Evolutionary conservation across 768 basidiomycete species (phyloP).

Genomic region (Suillus fuscotomentosus): DNA sequence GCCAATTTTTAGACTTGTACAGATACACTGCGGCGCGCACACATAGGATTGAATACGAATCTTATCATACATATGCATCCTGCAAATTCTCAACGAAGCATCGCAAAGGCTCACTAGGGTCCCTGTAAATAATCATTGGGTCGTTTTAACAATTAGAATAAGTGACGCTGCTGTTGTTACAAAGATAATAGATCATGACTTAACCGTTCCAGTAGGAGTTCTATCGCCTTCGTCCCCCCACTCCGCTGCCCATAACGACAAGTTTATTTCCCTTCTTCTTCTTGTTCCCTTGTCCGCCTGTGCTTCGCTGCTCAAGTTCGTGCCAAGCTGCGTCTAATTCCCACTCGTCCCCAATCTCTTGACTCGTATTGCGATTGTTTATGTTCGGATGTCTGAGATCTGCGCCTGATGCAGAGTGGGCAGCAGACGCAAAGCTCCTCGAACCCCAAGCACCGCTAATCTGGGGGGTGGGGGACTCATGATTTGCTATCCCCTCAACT

Average conservation of each 20-base stretch:
- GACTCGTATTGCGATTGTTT: slow-evolving; percentile 24
- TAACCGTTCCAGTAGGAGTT: not conserved
- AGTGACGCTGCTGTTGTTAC: slow-evolving; percentile 13
- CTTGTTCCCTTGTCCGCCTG: slow-evolving; percentile 42
- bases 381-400: slow-evolving; percentile 41
- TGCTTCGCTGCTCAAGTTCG: slow-evolving; percentile 64
- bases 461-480: slow-evolving; percentile 11
- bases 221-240: slow-evolving; percentile 48
- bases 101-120: not conserved
- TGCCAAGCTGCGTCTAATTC: slow-evolving; percentile 80
- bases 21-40: no score
- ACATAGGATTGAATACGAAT: no score
- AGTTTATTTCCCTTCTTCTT: slow-evolving; percentile 63
- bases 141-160: not conserved
- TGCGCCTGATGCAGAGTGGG: slow-evolving; percentile 45
- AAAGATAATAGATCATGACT: slow-evolving; percentile 5
- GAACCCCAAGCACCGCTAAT: slow-evolving; percentile 70
- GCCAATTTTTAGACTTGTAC: no score
- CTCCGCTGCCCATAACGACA: slow-evolving; percentile 71
- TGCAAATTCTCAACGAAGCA: not conserved
- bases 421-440: slow-evolving; percentile 79
- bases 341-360: slow-evolving; percentile 59
- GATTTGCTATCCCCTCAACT: slow-evolving; percentile 13
- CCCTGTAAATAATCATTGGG: not conserved
- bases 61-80: not conserved